Conservation (phyloP, 495 filamentous ascomycete species). For the Neurospora discreta region DNA sequence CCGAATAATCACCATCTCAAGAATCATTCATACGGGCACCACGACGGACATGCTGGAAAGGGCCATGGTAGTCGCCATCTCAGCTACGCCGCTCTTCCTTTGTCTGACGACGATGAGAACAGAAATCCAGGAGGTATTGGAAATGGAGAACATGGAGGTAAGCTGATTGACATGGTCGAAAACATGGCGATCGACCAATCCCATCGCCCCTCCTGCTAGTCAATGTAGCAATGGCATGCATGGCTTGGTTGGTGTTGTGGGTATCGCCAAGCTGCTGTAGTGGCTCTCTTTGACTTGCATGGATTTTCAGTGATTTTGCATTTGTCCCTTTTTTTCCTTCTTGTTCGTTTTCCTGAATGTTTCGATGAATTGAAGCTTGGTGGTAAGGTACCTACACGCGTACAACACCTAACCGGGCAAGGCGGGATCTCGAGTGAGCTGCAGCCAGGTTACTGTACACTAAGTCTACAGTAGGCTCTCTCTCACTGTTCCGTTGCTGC, state of each 20-base stretch:
- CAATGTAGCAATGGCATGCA: too few relatives aligned
- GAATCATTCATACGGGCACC: neutral
- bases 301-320: neutral
- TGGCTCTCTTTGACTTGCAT: neutral
- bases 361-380: too few relatives aligned
- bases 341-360: neutral
- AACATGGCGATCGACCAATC: neutral
- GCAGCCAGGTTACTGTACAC: too few relatives aligned
- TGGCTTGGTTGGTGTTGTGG: neutral
- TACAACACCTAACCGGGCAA: neutral
- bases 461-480: too few relatives aligned
- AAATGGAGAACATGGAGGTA: neutral
- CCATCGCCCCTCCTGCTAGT: neutral
- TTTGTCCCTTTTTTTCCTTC: neutral
- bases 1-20: neutral
- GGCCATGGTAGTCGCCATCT: neutral
- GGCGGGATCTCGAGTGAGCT: too few relatives aligned
- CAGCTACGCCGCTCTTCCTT: neutral
- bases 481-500: too few relatives aligned
- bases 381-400: too few relatives aligned
- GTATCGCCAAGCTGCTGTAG: neutral
- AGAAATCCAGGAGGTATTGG: too few relatives aligned
- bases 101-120: neutral
- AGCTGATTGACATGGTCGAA: neutral
- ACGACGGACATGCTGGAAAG: neutral